Evolutionary conservation across 331 rosid species (phyloP), one percentile per base, ranked within the genome.

Genomic region (Rhamnella rubrinervis): DNA sequence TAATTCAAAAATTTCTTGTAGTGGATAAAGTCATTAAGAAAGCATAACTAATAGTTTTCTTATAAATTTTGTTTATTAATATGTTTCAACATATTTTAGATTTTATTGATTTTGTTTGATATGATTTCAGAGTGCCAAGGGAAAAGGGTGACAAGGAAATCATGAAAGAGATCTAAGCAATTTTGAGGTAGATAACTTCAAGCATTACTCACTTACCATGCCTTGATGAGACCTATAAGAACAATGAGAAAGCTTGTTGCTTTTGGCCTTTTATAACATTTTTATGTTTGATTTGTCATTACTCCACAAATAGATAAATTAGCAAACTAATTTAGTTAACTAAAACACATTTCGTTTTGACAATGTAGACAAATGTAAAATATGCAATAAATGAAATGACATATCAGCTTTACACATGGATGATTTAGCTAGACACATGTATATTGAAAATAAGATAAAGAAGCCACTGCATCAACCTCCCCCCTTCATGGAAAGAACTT

Each of bases 111-210:
- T 23, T 28, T 66, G 26, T 20, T 57, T 70, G 14, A 55, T 35
- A 19, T 74, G 66, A 35, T 56, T 83, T 31, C 85, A 93, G 97
- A 0, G 84, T 84, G 40, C 85, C 96, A 12, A 91, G 92, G n/a
- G n/a, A n/a, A 72, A 95, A 91, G 85, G 91, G 99, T 76, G 99
- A 95, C 75, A 95, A 91, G 75, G 97, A 91, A 85, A 95, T 95
- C 58, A 95, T 95, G 97, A 91, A 97, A 76, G 99, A 95, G 85
- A 95, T 95, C 56, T 97, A 95, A 77, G 99, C 99, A n/a, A 91
- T 95, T 62, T 91, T 95, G 99, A 70, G 99, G 56, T 97, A 95
- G 87, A 91, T 95, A 83, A 97, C 99, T 65, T 95, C 98, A 0
- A 91, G 98, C 81, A 95, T 95, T 71, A 95, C 98, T 73, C 91